These are phyloP conservation scores for Aspergillus sp. DNA, from an alignment of 2,329 filamentous ascomycete genomes.

Conservation along the genomic window DNA sequence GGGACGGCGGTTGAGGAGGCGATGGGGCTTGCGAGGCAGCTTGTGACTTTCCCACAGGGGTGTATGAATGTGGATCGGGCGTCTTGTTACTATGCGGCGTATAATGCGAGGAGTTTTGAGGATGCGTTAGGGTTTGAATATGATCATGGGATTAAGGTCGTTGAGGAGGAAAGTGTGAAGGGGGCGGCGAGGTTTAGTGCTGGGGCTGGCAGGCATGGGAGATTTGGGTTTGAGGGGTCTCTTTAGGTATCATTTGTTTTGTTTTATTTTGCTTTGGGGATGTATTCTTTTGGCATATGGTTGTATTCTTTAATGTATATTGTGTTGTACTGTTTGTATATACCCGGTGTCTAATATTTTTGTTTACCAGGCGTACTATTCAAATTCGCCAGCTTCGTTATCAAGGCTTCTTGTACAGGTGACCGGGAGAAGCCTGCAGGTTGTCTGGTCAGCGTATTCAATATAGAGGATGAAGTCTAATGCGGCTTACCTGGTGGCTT, in stretches of 20 bases:
- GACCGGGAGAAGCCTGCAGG: conserved; percentile 15
- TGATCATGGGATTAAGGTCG: conserved; percentile 42
- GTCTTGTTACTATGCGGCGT: conserved; percentile 52
- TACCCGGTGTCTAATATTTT: background rate
- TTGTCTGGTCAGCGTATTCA: background rate
- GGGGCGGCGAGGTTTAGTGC: conserved; percentile 43
- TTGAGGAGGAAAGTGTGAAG: conserved; percentile 45
- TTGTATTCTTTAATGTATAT: background rate
- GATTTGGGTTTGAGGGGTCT: conserved; percentile 28
- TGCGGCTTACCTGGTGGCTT: conserved; percentile 71
- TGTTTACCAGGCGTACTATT: background rate
- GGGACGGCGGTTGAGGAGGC: conserved; percentile 53
- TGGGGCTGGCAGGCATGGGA: conserved; percentile 42
- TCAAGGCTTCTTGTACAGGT: conserved; percentile 13
- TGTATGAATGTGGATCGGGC: conserved; percentile 54
- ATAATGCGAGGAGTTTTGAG: conserved; percentile 49
- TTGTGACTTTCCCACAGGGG: conserved; percentile 52
- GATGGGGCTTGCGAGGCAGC: conserved; percentile 45
- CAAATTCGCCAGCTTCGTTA: background rate
- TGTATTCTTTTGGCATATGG: background rate
- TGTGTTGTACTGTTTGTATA: background rate
- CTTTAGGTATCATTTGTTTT: background rate
- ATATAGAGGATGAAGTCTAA: background rate
- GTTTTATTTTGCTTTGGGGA: background rate
- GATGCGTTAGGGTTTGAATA: conserved; percentile 54